These are phyloP conservation scores for Camellia sinensis DNA, from an alignment of 148 eudicot genomes.

Conservation along the genomic window DNA sequence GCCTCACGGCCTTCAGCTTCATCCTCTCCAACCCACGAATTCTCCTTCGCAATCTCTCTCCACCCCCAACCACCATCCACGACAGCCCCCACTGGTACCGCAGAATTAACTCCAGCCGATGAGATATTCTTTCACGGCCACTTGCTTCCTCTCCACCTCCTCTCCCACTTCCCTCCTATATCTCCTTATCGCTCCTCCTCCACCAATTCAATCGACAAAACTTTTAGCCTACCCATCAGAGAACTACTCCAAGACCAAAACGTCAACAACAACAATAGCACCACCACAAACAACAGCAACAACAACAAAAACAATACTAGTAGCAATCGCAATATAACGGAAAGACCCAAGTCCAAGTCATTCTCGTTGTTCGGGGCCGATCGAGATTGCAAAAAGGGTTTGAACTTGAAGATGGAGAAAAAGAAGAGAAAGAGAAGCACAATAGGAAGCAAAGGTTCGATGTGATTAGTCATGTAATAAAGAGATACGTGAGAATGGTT, in stretches of 20 bases:
- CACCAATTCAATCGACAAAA: slow-evolving; percentile 50
- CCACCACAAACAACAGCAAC: neutral
- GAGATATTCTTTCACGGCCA: slow-evolving; percentile 84
- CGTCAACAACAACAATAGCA: neutral
- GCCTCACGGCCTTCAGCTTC: slow-evolving; percentile 37
- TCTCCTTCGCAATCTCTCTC: slow-evolving; percentile 52
- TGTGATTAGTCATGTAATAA: slow-evolving; percentile 48
- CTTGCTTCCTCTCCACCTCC: slow-evolving; percentile 69
- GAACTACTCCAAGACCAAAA: slow-evolving; percentile 12
- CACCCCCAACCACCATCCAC: slow-evolving; percentile 4
- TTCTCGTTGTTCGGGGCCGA: slow-evolving; percentile 47
- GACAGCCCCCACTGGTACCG: slow-evolving; percentile 11
- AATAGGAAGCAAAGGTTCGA: slow-evolving; percentile 47
- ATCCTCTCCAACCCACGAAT: slow-evolving; percentile 44
- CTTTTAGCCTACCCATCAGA: slow-evolving; percentile 47
- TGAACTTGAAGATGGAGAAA: slow-evolving; percentile 10
- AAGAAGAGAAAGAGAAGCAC: slow-evolving; percentile 18
- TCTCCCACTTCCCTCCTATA: slow-evolving; percentile 38
- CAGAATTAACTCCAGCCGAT: slow-evolving; percentile 73
- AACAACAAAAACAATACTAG: neutral
- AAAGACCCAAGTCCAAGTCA: slow-evolving; percentile 38
- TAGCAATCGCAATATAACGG: neutral
- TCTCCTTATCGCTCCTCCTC: slow-evolving; percentile 50
- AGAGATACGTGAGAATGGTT: slow-evolving; percentile 50
- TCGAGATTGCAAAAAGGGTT: slow-evolving; percentile 44